Base-by-base conservation (phyloP, 495 filamentous ascomycete species). In the Penicillium macrosclerotiorum region DNA sequence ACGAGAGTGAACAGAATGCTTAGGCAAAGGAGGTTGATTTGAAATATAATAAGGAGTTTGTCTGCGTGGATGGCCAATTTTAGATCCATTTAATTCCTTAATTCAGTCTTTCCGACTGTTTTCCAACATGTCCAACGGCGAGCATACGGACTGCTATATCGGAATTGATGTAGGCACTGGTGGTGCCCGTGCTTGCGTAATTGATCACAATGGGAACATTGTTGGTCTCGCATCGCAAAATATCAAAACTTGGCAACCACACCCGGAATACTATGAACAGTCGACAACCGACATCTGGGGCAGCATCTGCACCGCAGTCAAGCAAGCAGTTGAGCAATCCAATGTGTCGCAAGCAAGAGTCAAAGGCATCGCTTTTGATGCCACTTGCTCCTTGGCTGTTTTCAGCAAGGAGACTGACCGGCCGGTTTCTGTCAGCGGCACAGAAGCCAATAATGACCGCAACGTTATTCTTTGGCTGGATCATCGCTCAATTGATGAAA, bases 151-250 rank as follows among this genome's bases (percentile, higher is more conserved):
- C 2, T 39, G 79, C 56, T 93, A 88, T 64, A 86, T 93, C 56
- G 89, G 89, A 33, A 83, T 93, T 43, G 90, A 95, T 65, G 90
- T 94, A 35, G 89, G 89, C 31, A 95, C 89, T 4, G 89, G 89
- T 33, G 90, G 87, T 46, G 88, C 88, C 17, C 75, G 90, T 60
- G 90, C 89, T 18, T 93, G 89, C 68, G 80, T 94, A 60, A 92
- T 94, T 59, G 84, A 92, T 65, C 70, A 76, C 24, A 78, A 82
- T 17, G 89, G 89, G 29, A 85, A 91, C 43, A 93, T 95, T 62
- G 84, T 89, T 45, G 87, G 84, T 8, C 71, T 94, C 39, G 87
- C 89, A 11, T 83, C 85, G 6, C 81, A 93, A 57, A 81, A 89
- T 47, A 95, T 93, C 68, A 79, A 83, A 44, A 74, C 90, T 25